Percentiles rank a stretch among this genome's conserved stretches.
Evolutionary conservation across 2,329 filamentous ascomycete genomes (phyloP).

Genomic region (Helotiales sp.): DNA sequence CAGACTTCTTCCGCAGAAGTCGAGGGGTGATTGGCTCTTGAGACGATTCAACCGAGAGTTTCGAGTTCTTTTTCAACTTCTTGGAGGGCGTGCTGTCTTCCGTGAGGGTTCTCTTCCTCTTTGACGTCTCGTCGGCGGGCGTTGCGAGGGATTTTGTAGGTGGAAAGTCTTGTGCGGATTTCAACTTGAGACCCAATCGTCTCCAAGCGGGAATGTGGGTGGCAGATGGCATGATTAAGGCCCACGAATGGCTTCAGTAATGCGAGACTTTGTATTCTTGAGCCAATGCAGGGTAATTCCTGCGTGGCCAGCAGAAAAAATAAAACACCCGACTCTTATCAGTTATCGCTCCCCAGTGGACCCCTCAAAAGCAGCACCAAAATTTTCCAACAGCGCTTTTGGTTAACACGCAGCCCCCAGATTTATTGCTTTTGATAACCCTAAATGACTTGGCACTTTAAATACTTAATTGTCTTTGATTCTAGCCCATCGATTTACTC

Average conservation of each 20-base stretch:
- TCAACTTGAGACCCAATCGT: slow-evolving; percentile 63
- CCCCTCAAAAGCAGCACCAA: neutral
- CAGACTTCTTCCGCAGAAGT: slow-evolving; percentile 56
- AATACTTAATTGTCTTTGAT: too few relatives aligned
- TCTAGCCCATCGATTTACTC: too few relatives aligned
- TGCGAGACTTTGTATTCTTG: slow-evolving; percentile 1
- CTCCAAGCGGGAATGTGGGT: slow-evolving; percentile 61
- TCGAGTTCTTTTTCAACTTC: slow-evolving; percentile 36
- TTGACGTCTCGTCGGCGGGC: slow-evolving; percentile 28
- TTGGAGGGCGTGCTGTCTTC: slow-evolving; percentile 34
- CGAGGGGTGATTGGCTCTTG: slow-evolving; percentile 38
- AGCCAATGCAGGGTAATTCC: neutral
- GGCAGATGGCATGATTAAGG: slow-evolving; percentile 34
- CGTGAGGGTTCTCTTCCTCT: slow-evolving; percentile 37
- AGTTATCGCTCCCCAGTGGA: neutral
- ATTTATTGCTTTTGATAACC: neutral
- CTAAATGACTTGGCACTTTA: too few relatives aligned
- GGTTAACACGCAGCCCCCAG: too few relatives aligned
- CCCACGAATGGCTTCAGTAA: slow-evolving; percentile 4
- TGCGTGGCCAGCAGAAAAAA: neutral
- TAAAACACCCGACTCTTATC: slow-evolving; percentile 10
- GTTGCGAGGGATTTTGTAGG: slow-evolving; percentile 26
- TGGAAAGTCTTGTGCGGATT: slow-evolving; percentile 51
- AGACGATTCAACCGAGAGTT: slow-evolving; percentile 18
- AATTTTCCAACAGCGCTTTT: neutral